Percentiles rank a stretch among this genome's conserved stretches.
Evolutionary conservation across 225 moss, liverwort and hornwort genomes (phyloP).

Genomic region (Polytrichum formosum): DNA sequence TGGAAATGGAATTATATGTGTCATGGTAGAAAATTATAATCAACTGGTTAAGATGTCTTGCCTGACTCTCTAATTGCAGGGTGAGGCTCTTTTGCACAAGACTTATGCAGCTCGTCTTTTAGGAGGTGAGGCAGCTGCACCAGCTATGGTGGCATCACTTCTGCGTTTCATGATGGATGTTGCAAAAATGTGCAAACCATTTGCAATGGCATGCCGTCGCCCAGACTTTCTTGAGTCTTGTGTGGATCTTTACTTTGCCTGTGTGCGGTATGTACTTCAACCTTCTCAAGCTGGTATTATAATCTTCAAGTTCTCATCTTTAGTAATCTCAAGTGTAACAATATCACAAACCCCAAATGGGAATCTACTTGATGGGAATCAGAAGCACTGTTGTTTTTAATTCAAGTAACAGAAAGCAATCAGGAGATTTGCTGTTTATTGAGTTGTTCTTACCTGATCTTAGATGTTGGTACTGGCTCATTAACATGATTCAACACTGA

Average conservation of each 20-base stretch:
- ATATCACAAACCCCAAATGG: no score
- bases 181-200: constrained; percentile 87
- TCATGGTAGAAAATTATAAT: no score
- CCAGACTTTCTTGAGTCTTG: constrained; percentile 79
- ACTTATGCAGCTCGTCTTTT: constrained; percentile 84
- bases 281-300: neutral
- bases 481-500: no score
- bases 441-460: no score
- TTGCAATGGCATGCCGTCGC: constrained; percentile 76
- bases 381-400: no score
- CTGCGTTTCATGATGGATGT: constrained; percentile 92
- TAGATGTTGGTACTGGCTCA: no score
- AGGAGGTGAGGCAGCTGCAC: constrained; percentile 85
- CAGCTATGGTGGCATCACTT: constrained; percentile 71
- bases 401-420: no score
- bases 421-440: no score
- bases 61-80: constrained; percentile 24
- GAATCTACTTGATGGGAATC: no score
- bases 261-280: constrained; percentile 54
- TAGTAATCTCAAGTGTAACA: no score
- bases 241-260: constrained; percentile 87
- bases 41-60: neutral
- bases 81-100: constrained; percentile 85
- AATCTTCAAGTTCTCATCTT: no score
- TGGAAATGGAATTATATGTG: no score